These are phyloP conservation scores for Leishmania tropica DNA, from an alignment of 208 protist genomes.

Conservation along the genomic window DNA sequence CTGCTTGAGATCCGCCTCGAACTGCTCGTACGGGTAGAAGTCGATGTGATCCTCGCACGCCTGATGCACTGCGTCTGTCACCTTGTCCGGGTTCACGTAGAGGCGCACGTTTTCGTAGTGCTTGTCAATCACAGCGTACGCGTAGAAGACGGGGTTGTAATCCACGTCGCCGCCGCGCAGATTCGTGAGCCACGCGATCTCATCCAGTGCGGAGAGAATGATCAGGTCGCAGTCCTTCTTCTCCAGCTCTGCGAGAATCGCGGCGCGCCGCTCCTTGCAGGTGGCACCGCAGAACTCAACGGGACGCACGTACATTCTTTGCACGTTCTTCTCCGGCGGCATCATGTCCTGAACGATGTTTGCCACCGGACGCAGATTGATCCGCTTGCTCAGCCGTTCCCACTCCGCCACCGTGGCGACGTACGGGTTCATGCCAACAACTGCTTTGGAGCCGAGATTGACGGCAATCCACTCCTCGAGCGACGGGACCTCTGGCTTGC, in stretches of 20 bases:
- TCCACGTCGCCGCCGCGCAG: constrained; percentile 87
- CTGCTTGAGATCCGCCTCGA: constrained; percentile 55
- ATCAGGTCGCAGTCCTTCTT: constrained; percentile 61
- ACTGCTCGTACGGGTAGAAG: constrained; percentile 74
- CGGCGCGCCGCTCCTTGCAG: constrained; percentile 56
- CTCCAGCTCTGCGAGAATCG: constrained; percentile 49
- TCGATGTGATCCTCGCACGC: constrained; percentile 37
- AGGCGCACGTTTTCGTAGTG: constrained; percentile 39
- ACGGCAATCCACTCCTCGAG: constrained; percentile 72
- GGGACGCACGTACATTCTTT: constrained; percentile 56
- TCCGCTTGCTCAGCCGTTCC: constrained; percentile 58
- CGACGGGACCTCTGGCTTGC: constrained; percentile 53
- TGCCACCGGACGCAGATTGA: constrained; percentile 40
- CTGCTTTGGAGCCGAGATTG: constrained; percentile 42
- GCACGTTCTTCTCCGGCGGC: constrained; percentile 22
- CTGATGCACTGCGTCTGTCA: constrained; percentile 29
- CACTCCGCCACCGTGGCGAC: constrained; percentile 78
- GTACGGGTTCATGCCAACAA: constrained; percentile 73
- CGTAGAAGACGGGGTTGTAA: constrained; percentile 93
- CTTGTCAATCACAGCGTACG: constrained; percentile 74
- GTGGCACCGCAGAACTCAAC: constrained; percentile 72
- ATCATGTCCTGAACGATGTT: constrained; percentile 57
- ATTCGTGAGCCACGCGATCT: constrained; percentile 94
- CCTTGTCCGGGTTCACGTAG: constrained; percentile 35
- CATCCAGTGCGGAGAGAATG: constrained; percentile 90